Base-by-base conservation (phyloP, 1,139 yeast genomes). In the Kurtzmaniella natalensis region DNA sequence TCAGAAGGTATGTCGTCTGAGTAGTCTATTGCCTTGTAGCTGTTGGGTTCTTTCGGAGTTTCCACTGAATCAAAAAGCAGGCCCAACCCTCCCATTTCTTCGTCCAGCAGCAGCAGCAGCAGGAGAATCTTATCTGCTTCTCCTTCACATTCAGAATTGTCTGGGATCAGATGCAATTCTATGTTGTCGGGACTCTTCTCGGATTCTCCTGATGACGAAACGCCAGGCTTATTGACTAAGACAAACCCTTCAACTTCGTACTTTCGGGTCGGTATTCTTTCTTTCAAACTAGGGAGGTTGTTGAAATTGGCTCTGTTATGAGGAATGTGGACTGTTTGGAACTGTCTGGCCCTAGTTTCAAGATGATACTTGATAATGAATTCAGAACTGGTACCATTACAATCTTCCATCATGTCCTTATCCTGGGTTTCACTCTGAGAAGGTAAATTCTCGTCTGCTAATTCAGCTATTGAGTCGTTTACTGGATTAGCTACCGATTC, bases 321-420 rank as follows among this genome's bases (percentile, higher is more conserved):
- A 3, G 78, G 77, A 13, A 61, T 58, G 73, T 74, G 69, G 5
- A 69, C 44, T 7, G 13, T 18, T 22, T 33, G 25, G 15, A 24
- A n/a, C n/a, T 15, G 15, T 14, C 13, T 26, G 17, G 19, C 14
- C 18, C 25, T 28, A 6, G 23, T 33, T 33, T 33, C 36, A 7
- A 20, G 11, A 16, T 33, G 24, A 22, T 33, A 33, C 19, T 33
- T 33, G 30, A 33, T 54, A 21, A 43, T 48, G 1, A 42, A 47
- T 1, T 43, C 46, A n/a, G n/a, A n/a, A n/a, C n/a, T n/a, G n/a
- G n/a, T n/a, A n/a, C n/a, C n/a, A n/a, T n/a, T n/a, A n/a, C n/a
- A n/a, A n/a, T n/a, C n/a, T n/a, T n/a, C n/a, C n/a, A n/a, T n/a
- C n/a, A n/a, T n/a, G n/a, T n/a, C n/a, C n/a, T n/a, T n/a, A n/a